Conservation (phyloP, 2,329 filamentous ascomycete species). For the Beauveria sp. region DNA sequence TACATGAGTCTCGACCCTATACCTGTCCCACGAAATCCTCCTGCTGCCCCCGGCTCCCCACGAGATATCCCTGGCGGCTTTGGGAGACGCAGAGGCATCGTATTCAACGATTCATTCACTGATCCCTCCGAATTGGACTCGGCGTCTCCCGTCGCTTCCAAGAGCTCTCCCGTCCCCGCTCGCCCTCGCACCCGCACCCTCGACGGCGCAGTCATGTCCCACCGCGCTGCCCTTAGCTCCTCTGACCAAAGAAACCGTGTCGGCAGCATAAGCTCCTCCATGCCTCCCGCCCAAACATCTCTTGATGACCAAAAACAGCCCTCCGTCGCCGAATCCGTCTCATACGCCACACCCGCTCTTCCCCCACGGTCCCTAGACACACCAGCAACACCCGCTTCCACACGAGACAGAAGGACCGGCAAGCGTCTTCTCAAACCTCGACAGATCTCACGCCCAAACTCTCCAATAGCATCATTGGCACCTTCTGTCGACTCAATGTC, state of each 20-base stretch:
- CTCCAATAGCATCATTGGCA: slow-evolving; percentile 44
- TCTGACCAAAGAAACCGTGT: slow-evolving; percentile 54
- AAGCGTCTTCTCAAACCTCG: slow-evolving; percentile 47
- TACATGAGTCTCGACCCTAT: slow-evolving; percentile 1
- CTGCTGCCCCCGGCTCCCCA: slow-evolving; percentile 25
- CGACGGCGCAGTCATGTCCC: slow-evolving; percentile 46
- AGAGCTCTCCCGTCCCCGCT: slow-evolving; percentile 27
- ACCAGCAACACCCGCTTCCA: slow-evolving; percentile 20
- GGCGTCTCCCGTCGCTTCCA: slow-evolving; percentile 24
- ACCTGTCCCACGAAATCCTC: slow-evolving; percentile 14
- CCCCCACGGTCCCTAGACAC: slow-evolving; percentile 25
- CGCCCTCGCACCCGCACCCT: slow-evolving; percentile 52
- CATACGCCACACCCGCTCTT: slow-evolving; percentile 30
- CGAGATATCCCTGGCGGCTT: slow-evolving; percentile 27
- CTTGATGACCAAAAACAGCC: slow-evolving; percentile 37
- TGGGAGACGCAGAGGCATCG: slow-evolving; percentile 48
- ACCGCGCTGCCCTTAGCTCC: slow-evolving; percentile 29
- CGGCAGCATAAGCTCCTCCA: slow-evolving; percentile 61
- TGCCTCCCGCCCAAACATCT: slow-evolving; percentile 40
- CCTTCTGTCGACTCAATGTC: slow-evolving; percentile 54
- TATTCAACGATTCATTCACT: slow-evolving; percentile 50
- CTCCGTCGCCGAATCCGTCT: slow-evolving; percentile 34
- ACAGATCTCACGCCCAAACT: slow-evolving; percentile 48
- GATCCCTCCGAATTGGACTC: slow-evolving; percentile 42
- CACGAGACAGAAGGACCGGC: slow-evolving; percentile 38